Conservation (phyloP, 495 filamentous ascomycete species). For the Hypomontagnella monticulosa region DNA sequence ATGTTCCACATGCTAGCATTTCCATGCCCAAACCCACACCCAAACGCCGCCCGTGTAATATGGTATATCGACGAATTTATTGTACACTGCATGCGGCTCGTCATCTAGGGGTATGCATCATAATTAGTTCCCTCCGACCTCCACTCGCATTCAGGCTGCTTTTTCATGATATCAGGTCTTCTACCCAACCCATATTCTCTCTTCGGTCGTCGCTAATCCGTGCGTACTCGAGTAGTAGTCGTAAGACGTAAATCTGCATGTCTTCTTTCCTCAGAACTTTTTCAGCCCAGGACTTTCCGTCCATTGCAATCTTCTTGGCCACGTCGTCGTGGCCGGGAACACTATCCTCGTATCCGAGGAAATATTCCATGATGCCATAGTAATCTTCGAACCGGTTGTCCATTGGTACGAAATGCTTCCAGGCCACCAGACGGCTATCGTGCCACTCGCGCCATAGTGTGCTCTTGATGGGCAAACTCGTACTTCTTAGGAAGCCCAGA, state of each 20-base stretch:
- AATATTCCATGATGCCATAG: slow-evolving; percentile 82
- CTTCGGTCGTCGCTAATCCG: slow-evolving; percentile 71
- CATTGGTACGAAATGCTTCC: slow-evolving; percentile 86
- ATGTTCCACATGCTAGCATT: slow-evolving; percentile 23
- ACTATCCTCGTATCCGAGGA: slow-evolving; percentile 65
- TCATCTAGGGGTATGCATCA: slow-evolving; percentile 33
- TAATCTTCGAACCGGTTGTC: slow-evolving; percentile 81
- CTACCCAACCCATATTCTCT: slow-evolving; percentile 73
- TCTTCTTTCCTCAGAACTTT: slow-evolving; percentile 75
- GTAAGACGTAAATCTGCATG: slow-evolving; percentile 75
- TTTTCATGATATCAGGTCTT: slow-evolving; percentile 49
- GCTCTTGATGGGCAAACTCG: slow-evolving; percentile 73
- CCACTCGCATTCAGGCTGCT: neutral
- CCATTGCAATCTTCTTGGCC: slow-evolving; percentile 69
- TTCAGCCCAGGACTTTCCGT: slow-evolving; percentile 73
- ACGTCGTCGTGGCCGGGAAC: slow-evolving; percentile 63
- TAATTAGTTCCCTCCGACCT: slow-evolving; percentile 4
- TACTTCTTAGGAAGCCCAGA: slow-evolving; percentile 71
- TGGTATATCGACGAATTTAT: slow-evolving; percentile 40
- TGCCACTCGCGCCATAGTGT: slow-evolving; percentile 83
- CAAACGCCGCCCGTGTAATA: slow-evolving; percentile 40
- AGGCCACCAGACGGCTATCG: slow-evolving; percentile 72
- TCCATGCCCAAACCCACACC: slow-evolving; percentile 29
- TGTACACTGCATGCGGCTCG: slow-evolving; percentile 27
- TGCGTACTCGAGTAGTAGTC: slow-evolving; percentile 77